Evolutionary conservation across 257 asterid species (phyloP).

Genomic region (Ocimum tenuiflorum): DNA sequence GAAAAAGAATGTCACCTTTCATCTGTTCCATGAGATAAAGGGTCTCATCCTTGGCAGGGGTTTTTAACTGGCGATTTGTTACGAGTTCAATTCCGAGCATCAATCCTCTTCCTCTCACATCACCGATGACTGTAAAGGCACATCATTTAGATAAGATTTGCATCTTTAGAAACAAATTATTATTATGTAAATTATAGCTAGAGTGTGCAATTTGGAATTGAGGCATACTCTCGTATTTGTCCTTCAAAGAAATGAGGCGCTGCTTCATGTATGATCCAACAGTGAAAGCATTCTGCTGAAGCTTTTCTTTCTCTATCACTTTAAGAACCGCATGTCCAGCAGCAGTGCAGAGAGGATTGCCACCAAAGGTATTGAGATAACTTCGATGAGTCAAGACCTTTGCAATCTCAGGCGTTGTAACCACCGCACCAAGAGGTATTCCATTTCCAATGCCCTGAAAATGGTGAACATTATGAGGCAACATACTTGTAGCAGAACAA

Average conservation of each 20-base stretch:
- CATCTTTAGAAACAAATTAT: no score
- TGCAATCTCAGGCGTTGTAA: constrained; percentile 83
- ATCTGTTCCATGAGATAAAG: constrained; percentile 64
- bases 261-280: constrained; percentile 77
- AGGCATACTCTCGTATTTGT: constrained; percentile 63
- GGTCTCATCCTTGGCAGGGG: constrained; percentile 77
- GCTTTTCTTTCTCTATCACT: constrained; percentile 75
- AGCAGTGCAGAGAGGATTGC: constrained; percentile 87
- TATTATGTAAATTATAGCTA: no score
- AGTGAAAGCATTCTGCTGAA: constrained; percentile 62
- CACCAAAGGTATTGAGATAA: constrained; percentile 91
- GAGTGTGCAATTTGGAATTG: neutral
- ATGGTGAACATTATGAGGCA: neutral
- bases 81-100: constrained; percentile 92
- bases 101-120: constrained; percentile 91
- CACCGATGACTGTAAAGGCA: constrained; percentile 57
- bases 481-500: neutral
- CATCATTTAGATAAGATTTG: neutral
- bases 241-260: constrained; percentile 51
- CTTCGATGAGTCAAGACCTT: constrained; percentile 50
- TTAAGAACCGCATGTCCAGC: constrained; percentile 86
- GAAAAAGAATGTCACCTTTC: constrained; percentile 50
- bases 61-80: constrained; percentile 56
- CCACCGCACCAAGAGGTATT: constrained; percentile 87
- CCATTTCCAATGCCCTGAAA: constrained; percentile 93